These are phyloP conservation scores for Apophysomyces elegans DNA, from an alignment of 371 early-diverging fungal genomes.

Conservation along the genomic window DNA sequence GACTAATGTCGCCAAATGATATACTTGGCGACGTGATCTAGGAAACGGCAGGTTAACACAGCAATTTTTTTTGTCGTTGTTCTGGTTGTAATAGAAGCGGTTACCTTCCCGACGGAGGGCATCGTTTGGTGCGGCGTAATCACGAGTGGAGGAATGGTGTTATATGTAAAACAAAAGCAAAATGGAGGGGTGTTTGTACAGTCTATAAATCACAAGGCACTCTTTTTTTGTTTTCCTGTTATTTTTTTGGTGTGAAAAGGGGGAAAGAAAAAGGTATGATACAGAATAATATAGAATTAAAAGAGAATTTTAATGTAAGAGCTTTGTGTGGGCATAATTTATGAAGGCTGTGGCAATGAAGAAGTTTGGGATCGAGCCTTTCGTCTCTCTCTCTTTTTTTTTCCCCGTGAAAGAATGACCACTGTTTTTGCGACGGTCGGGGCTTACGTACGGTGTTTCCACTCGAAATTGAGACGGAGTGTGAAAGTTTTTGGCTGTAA, in stretches of 20 bases:
- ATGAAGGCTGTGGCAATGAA: background rate
- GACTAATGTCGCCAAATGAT: conserved; percentile 61
- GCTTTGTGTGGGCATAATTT: conserved; percentile 9
- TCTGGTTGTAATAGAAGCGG: background rate
- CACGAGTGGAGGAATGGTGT: conserved; percentile 7
- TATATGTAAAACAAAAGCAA: background rate
- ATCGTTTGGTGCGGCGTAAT: conserved; percentile 8
- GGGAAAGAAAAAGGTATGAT: conserved; percentile 3
- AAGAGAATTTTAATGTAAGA: conserved; percentile 5
- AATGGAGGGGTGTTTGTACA: conserved; percentile 6
- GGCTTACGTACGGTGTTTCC: no score
- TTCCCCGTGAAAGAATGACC: background rate
- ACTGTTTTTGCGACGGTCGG: background rate
- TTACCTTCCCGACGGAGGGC: conserved; percentile 17
- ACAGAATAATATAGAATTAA: conserved; percentile 3
- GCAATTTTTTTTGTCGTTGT: no score
- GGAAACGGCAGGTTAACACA: background rate
- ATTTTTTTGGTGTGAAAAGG: background rate
- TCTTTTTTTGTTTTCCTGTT: background rate
- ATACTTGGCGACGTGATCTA: conserved; percentile 29
- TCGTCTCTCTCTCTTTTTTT: background rate
- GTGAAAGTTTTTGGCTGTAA: no score
- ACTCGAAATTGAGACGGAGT: no score
- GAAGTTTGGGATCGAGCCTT: background rate
- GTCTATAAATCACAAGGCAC: conserved; percentile 10